Evolutionary conservation across 208 protist genomes (phyloP), one percentile per base, ranked within the genome.

Genomic region (Acanthamoeba lenticulata): DNA sequence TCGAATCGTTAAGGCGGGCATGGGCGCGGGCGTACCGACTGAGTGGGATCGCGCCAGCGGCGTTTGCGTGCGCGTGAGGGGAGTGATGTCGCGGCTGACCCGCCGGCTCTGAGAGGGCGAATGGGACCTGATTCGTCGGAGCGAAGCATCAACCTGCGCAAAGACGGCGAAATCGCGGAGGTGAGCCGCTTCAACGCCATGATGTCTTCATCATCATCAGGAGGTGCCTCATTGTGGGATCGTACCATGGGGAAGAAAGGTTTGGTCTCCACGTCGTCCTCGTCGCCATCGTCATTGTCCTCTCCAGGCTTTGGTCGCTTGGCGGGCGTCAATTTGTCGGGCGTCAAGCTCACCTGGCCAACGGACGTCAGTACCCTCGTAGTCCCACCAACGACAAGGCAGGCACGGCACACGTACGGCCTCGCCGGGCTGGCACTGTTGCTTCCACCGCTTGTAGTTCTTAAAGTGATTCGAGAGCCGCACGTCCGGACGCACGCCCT

Each of bases 401-500:
- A 60, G 52, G 11, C 21, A 60, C 21, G 52, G 52, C 52, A 27
- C 11, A 17, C 42, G 72, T 49, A 83, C 38, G 1, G 40, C 1
- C 13, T 83, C 72, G 2, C 72, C 83, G 1, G 36, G 60, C 6
- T 60, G 52, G 32, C 36, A 93, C 47, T 93, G 88, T 36, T 93
- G 52, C 21, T 24, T 11, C 88, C 88, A 93, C 7, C 62, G 52
- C 88, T 79, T 69, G 40, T 93, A 93, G 88, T 93, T 93, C 34
- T 93, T 93, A 32, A 44, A 93, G 47, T 93, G 88, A 47, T 93
- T 93, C 32, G 42, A 62, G 29, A 90, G 24, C 13, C 60, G 88
- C 88, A 69, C 42, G 27, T 93, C 88, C 24, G 88, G 88, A 6
- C 62, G 88, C 15, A 93, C 88, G 27, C 88, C 88, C 27, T 93